Evolutionary conservation across 2,329 filamentous ascomycete species (phyloP).

Genomic region (Fusarium sp.): DNA sequence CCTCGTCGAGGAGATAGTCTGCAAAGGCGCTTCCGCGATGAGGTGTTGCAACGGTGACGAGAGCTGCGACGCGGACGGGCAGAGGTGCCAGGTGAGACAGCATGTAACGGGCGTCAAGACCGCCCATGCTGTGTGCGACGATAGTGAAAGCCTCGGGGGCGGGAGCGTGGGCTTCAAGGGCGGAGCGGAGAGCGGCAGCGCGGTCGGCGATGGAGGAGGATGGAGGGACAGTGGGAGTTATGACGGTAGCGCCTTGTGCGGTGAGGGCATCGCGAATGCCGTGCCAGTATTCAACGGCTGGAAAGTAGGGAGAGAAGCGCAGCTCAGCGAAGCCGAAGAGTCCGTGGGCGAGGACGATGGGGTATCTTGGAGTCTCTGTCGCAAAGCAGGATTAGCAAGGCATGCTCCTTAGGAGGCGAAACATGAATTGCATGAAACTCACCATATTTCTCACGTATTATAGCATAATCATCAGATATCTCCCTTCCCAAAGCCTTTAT

Average conservation of each 20-base stretch:
- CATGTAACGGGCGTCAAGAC: constrained; percentile 77
- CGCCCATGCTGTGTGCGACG: constrained; percentile 79
- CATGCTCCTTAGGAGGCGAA: background rate
- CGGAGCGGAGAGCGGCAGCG: constrained; percentile 69
- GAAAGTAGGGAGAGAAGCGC: constrained; percentile 65
- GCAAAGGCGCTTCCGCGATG: constrained; percentile 71
- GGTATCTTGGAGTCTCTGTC: constrained; percentile 70
- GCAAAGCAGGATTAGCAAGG: background rate
- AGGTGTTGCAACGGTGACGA: constrained; percentile 70
- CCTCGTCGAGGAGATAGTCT: constrained; percentile 65
- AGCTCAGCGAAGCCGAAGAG: constrained; percentile 75
- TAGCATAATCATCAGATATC: constrained; percentile 65
- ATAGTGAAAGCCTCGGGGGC: constrained; percentile 75
- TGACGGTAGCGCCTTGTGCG: constrained; percentile 68
- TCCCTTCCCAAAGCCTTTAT: constrained; percentile 58
- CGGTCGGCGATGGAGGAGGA: constrained; percentile 73
- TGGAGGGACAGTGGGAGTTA: constrained; percentile 74
- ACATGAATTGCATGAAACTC: constrained; percentile 3
- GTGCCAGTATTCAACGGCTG: constrained; percentile 75
- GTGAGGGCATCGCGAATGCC: constrained; percentile 73
- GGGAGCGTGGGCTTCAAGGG: constrained; percentile 65
- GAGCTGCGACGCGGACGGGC: constrained; percentile 63
- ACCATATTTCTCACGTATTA: constrained; percentile 63
- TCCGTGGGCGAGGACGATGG: constrained; percentile 76
- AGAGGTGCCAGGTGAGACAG: constrained; percentile 68